Conservation (phyloP, 331 rosid genomes). For the Quercus phellos region DNA sequence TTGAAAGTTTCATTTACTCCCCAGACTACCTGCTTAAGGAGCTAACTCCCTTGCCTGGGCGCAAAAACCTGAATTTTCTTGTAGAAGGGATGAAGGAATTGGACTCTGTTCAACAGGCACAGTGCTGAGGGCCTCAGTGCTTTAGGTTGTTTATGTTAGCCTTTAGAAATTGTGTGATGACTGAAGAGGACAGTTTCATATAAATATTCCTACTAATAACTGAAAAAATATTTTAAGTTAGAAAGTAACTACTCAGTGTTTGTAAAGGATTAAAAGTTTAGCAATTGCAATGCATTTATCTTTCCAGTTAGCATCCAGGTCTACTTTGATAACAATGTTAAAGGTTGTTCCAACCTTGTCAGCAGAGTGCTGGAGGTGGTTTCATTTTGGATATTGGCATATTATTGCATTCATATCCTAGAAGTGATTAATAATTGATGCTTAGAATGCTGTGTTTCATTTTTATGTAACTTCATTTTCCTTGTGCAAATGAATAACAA, state of each 20-base stretch:
- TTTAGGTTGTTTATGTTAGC: not conserved
- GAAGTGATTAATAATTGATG: conserved; percentile 4
- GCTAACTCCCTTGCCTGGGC: not conserved
- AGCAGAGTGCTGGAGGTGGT: not conserved
- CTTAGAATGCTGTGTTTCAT: conserved; percentile 7
- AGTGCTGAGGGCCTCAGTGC: not conserved
- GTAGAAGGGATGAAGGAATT: not conserved
- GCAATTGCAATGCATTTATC: not conserved
- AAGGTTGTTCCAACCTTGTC: not conserved
- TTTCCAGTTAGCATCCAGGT: not conserved
- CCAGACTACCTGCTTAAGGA: not conserved
- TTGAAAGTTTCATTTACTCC: too few relatives aligned
- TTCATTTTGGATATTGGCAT: not conserved
- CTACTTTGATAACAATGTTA: not conserved
- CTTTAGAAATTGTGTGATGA: not conserved
- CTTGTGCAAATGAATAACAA: conserved; percentile 18
- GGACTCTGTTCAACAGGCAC: not conserved
- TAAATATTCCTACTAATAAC: not conserved
- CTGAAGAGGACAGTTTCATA: not conserved
- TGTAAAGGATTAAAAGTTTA: not conserved
- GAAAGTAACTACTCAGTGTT: not conserved
- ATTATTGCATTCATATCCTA: conserved; percentile 14
- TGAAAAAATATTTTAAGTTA: not conserved
- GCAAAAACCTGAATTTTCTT: not conserved
- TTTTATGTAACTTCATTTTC: not conserved